Percentiles rank a stretch among this genome's conserved stretches.
phyloP scores from a whole-genome alignment of 495 filamentous ascomycete genomes.

The Saxophila tyrrhenica region DNA sequence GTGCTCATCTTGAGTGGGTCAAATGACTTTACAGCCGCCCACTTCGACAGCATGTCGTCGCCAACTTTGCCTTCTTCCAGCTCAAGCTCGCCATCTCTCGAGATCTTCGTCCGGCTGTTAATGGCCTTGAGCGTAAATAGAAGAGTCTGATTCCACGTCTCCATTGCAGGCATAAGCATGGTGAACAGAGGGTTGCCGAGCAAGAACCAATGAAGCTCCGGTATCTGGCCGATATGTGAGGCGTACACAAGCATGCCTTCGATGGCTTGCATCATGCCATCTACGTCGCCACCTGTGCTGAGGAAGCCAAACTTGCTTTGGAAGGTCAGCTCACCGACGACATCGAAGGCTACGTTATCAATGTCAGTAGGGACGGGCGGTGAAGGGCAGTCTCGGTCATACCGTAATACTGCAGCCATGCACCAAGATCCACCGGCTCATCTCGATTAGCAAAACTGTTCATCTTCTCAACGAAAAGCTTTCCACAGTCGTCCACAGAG shows the following conservation, averaged over 20 bases:
- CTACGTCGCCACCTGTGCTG: slow-evolving; percentile 14
- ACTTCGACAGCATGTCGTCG: slow-evolving; percentile 28
- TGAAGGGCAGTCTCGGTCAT: background rate
- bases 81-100: slow-evolving; percentile 28
- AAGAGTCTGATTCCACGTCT: slow-evolving; percentile 27
- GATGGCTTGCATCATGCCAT: slow-evolving; percentile 21
- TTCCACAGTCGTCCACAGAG: slow-evolving; percentile 28
- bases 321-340: slow-evolving; percentile 33
- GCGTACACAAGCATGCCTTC: slow-evolving; percentile 24
- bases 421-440: slow-evolving; percentile 29
- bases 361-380: background rate
- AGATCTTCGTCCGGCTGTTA: slow-evolving; percentile 20
- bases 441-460: slow-evolving; percentile 12
- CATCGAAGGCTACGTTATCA: slow-evolving; percentile 27
- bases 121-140: slow-evolving; percentile 26
- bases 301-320: slow-evolving; percentile 12
- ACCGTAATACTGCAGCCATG: slow-evolving; percentile 38
- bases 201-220: slow-evolving; percentile 24
- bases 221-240: slow-evolving; percentile 26
- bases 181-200: slow-evolving; percentile 30
- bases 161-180: slow-evolving; percentile 31
- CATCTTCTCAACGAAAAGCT: slow-evolving; percentile 23
- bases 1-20: slow-evolving; percentile 25
- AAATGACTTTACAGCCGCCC: slow-evolving; percentile 21
- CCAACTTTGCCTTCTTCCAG: background rate